Percentiles rank a stretch among this genome's conserved stretches.
Conservation (phyloP, 306 rosid species). For the Castanea sativa region DNA sequence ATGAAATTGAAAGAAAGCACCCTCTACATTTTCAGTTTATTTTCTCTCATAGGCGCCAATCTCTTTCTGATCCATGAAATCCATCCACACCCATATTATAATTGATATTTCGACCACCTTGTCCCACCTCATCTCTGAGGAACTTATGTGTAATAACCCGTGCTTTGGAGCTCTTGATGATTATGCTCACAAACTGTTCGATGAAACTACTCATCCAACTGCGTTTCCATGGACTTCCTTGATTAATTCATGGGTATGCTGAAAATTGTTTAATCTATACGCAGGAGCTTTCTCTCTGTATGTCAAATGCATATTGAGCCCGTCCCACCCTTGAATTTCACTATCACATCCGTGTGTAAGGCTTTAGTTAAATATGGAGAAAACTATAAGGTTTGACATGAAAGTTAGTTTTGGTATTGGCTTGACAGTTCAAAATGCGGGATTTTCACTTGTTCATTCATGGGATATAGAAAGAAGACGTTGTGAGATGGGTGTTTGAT, state of each 20-base stretch:
- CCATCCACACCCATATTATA: background rate
- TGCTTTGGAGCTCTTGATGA: background rate
- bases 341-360: background rate
- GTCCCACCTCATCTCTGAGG: conserved; percentile 9
- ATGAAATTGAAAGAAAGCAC: background rate
- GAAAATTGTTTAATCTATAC: background rate
- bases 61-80: background rate
- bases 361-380: conserved; percentile 20
- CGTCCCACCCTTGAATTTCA: background rate
- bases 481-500: conserved; percentile 5
- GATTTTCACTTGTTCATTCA: background rate
- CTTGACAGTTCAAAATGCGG: conserved; percentile 10
- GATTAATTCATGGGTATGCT: conserved; percentile 9
- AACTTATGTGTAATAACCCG: background rate
- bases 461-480: conserved; percentile 1
- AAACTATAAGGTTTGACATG: conserved; percentile 8
- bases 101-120: background rate
- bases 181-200: conserved; percentile 10
- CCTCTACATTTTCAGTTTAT: no score
- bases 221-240: conserved; percentile 11
- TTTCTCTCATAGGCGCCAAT: background rate
- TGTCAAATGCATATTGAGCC: background rate
- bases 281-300: background rate
- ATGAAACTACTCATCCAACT: conserved; percentile 18
- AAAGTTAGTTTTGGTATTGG: conserved; percentile 9